Evolutionary conservation across 2,329 filamentous ascomycete species (phyloP).

Genomic region (Pyrenophora graminea): DNA sequence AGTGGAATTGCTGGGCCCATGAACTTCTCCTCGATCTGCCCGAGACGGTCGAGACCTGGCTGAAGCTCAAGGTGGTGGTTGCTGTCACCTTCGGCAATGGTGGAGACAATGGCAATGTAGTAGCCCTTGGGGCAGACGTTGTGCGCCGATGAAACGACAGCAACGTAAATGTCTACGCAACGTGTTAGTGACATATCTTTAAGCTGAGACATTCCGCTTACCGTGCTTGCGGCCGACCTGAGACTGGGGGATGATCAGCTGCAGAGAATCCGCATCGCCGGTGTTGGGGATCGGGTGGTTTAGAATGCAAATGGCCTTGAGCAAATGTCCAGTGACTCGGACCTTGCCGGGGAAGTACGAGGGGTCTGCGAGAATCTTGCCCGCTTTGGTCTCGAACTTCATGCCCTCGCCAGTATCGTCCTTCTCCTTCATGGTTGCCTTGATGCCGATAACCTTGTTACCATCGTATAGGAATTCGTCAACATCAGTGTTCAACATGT

Average conservation of each 20-base stretch:
- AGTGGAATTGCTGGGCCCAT: constrained; percentile 91
- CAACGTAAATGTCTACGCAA: constrained; percentile 85
- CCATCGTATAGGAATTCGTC: constrained; percentile 87
- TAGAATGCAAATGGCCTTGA: constrained; percentile 96
- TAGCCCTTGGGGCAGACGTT: constrained; percentile 99
- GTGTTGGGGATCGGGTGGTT: constrained; percentile 94
- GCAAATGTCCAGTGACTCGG: constrained; percentile 82
- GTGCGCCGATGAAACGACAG: constrained; percentile 91
- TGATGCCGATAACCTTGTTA: constrained; percentile 89
- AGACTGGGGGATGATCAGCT: constrained; percentile 96
- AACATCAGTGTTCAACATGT: constrained; percentile 97
- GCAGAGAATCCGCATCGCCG: constrained; percentile 83
- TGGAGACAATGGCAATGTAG: constrained; percentile 98
- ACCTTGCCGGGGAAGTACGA: constrained; percentile 94
- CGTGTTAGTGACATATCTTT: constrained; percentile 11
- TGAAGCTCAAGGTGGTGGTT: constrained; percentile 97
- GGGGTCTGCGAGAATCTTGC: constrained; percentile 93
- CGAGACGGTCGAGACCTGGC: constrained; percentile 88
- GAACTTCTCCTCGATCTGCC: constrained; percentile 95
- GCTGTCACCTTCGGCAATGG: constrained; percentile 85
- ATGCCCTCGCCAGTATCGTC: constrained; percentile 75
- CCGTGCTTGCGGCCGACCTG: constrained; percentile 97
- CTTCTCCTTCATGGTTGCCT: constrained; percentile 91
- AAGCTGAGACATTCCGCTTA: constrained; percentile 50
- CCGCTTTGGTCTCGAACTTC: constrained; percentile 94